Evolutionary conservation across 495 filamentous ascomycete genomes (phyloP).

Genomic region (Letharia columbiana): DNA sequence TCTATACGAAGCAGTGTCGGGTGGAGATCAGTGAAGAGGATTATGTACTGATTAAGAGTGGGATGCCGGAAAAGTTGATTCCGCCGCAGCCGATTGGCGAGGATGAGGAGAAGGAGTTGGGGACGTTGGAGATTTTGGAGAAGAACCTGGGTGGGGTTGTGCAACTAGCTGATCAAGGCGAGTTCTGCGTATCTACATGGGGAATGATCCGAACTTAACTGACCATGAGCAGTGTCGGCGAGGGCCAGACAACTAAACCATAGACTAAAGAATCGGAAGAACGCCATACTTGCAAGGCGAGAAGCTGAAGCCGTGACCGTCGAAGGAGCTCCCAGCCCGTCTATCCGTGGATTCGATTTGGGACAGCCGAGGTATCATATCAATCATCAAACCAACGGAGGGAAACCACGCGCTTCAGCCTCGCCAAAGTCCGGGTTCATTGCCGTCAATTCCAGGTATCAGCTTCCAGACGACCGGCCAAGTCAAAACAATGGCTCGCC

Average conservation of each 20-base stretch:
- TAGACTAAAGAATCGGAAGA: conserved; percentile 63
- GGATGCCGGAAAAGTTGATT: conserved; percentile 74
- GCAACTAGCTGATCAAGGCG: conserved; percentile 74
- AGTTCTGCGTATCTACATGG: conserved; percentile 18
- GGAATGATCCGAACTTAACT: conserved; percentile 11
- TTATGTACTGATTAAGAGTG: conserved; percentile 69
- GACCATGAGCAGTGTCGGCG: conserved; percentile 50
- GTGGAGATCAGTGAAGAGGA: conserved; percentile 86
- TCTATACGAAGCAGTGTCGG: conserved; percentile 68
- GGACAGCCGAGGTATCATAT: conserved; percentile 11
- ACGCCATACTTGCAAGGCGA: conserved; percentile 55
- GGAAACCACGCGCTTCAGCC: conserved; percentile 24
- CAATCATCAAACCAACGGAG: conserved; percentile 21
- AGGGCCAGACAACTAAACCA: conserved; percentile 77
- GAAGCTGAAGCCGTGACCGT: conserved; percentile 39
- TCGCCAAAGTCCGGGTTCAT: conserved; percentile 48
- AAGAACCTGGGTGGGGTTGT: conserved; percentile 64
- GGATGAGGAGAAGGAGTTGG: conserved; percentile 78
- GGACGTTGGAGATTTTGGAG: conserved; percentile 74
- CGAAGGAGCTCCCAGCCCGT: conserved; percentile 29
- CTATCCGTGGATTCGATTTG: conserved; percentile 27
- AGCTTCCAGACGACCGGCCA: conserved; percentile 19
- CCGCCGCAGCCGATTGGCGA: conserved; percentile 75
- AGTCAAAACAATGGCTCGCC: conserved; percentile 29
- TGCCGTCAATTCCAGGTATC: conserved; percentile 44